Conservation (phyloP, 257 asterid genomes). For the Henckelia pumila region DNA sequence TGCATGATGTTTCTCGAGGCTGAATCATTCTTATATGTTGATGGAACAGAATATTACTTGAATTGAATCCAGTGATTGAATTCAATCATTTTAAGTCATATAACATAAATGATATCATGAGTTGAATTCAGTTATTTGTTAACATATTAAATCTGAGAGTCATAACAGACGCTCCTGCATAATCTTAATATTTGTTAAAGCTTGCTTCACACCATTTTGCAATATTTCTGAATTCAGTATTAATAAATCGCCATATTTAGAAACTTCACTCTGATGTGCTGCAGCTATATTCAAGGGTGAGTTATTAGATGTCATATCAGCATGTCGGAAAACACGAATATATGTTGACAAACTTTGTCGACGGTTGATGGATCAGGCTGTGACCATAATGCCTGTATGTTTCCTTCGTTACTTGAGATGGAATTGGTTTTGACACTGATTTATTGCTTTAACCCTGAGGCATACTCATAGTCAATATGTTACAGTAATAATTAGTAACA, state of each 20-base stretch:
- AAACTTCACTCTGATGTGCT: background rate
- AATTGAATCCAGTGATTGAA: background rate
- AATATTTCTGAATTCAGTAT: background rate
- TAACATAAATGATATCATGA: slow-evolving; percentile 4
- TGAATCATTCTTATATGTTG: slow-evolving; percentile 19
- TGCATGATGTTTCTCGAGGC: background rate
- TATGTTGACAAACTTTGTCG: slow-evolving; percentile 57
- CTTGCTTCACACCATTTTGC: background rate
- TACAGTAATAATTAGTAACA: background rate
- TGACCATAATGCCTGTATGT: slow-evolving; percentile 68
- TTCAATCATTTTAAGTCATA: slow-evolving; percentile 6
- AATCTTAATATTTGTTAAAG: slow-evolving; percentile 5
- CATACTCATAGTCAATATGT: slow-evolving; percentile 1
- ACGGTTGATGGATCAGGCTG: slow-evolving; percentile 49
- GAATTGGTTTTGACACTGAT: slow-evolving; percentile 1
- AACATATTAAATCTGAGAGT: background rate
- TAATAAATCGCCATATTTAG: background rate
- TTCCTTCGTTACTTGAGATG: slow-evolving; percentile 22
- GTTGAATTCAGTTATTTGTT: slow-evolving; percentile 12
- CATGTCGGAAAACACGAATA: slow-evolving; percentile 67
- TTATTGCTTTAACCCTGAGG: slow-evolving; percentile 11
- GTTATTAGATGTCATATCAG: slow-evolving; percentile 64
- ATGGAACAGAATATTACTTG: slow-evolving; percentile 1
- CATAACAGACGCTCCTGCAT: background rate
- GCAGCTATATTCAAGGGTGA: slow-evolving; percentile 68